Conservation (phyloP, 345 rosid genomes). For the Populus nigra region DNA sequence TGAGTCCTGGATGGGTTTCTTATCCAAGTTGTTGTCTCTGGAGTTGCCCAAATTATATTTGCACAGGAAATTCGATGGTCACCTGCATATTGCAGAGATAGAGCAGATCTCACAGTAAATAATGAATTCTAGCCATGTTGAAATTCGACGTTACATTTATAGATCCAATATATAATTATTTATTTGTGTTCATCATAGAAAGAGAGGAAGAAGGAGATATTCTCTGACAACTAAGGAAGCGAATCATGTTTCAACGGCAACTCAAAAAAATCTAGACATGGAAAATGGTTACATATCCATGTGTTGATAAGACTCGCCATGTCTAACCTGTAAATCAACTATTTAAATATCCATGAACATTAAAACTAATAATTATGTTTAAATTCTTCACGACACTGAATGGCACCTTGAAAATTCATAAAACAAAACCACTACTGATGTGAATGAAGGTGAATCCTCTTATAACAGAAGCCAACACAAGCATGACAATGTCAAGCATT, state of each 20-base stretch:
- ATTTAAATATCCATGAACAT: not conserved
- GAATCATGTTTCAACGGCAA: not conserved
- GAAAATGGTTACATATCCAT: not conserved
- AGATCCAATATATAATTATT: not conserved
- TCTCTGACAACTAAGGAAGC: not conserved
- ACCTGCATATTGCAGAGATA: constrained; percentile 43
- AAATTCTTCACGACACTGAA: not conserved
- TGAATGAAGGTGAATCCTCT: not conserved
- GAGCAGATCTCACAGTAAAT: constrained; percentile 14
- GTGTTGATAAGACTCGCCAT: not conserved
- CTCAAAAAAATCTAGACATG: not conserved
- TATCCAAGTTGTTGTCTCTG: constrained; percentile 68
- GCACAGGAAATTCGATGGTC: constrained; percentile 72
- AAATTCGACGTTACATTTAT: not conserved
- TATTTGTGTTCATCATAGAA: not conserved
- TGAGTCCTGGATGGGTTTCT: constrained; percentile 46
- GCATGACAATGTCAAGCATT: too few species aligned
- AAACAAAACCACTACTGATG: not conserved
- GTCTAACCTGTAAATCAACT: too few species aligned
- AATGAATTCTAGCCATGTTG: not conserved
- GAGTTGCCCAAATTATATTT: constrained; percentile 71
- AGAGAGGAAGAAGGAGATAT: too few species aligned
- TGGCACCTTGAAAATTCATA: not conserved
- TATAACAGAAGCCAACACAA: too few species aligned
- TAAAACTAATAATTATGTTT: too few species aligned